Conservation (phyloP, 495 filamentous ascomycete species). For the Elasticomyces elasticus region DNA sequence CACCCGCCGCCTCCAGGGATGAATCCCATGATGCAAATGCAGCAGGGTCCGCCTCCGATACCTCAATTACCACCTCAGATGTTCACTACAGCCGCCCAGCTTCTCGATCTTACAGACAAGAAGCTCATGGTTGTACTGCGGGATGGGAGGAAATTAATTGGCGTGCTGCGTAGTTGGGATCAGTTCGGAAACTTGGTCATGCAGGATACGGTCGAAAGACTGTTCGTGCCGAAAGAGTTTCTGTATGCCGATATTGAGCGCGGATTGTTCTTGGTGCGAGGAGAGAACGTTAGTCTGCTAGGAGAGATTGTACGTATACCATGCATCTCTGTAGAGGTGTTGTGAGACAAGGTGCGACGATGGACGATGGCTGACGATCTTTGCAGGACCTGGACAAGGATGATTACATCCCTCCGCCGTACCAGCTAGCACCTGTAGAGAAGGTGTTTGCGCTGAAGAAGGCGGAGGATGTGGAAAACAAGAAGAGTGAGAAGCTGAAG, state of each 20-base stretch:
- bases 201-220: constrained; percentile 78
- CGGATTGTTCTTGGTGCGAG: constrained; percentile 80
- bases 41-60: constrained; percentile 24
- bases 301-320: constrained; percentile 67
- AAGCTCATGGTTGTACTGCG: constrained; percentile 84
- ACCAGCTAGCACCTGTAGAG: constrained; percentile 55
- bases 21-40: neutral
- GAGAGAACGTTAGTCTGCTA: constrained; percentile 84
- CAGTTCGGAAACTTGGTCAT: constrained; percentile 95
- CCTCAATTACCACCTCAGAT: constrained; percentile 69
- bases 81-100: constrained; percentile 95
- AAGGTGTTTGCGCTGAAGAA: constrained; percentile 64
- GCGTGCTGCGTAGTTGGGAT: constrained; percentile 91
- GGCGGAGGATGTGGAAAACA: constrained; percentile 55
- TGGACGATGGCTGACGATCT: no score
- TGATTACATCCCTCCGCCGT: constrained; percentile 67
- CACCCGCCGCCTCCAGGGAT: no score
- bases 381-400: constrained; percentile 80
- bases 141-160: constrained; percentile 87
- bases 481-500: constrained; percentile 59
- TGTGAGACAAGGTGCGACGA: no score
- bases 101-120: constrained; percentile 94
- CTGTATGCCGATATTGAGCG: constrained; percentile 72
- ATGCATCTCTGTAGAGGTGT: neutral
- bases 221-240: constrained; percentile 53